Base-by-base conservation (phyloP, 192 early-diverging fungal species). In the Dispira parvispora region DNA sequence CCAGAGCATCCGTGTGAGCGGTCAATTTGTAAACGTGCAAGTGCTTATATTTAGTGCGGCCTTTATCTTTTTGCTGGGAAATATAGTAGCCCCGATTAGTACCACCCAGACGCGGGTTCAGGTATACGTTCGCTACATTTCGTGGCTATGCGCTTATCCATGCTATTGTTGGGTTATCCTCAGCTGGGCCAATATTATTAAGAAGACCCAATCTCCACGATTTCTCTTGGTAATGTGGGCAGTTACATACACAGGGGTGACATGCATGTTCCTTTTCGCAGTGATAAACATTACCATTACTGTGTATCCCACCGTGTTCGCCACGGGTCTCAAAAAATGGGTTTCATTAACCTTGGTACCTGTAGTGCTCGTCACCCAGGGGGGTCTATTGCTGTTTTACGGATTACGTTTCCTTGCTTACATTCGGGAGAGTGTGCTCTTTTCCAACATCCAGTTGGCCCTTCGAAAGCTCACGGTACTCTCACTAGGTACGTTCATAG, bases 211-310 rank as follows among this genome's bases (percentile, higher is more conserved):
- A 32, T 60, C 57, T 8, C 57, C 57, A 43, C 57, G 57, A 2
- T 60, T 60, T 27, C 57, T 60, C 57, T 43, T 43, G 57, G 57
- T 43, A 28, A 43, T 60, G 18, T 60, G 57, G 57, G 57, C 57
- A 2, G 57, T 14, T 32, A 60, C 27, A 1, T 60, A 60, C 16
- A 18, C 43, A 4, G 57, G 57, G 8, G 14, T 60, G 38, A 18
- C 14, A 16, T 16, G 11, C 8, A 60, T 60, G 57, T 60, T 27
- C 57, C 43, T 60, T 21, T 60, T 26, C 38, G 57, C 57, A 2
- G 6, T 60, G 14, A 28, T 60, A 28, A 60, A 60, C 14, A 60
- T 60, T 8, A 43, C 21, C 10, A 16, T 60, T 16, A 60, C 57
- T 3, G 32, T 43, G 4, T 60, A 60, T 14, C 57, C 57, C 18